Evolutionary conservation across 1,284 basidiomycete genomes (phyloP).

Genomic region (Tylopilus orsonianus): DNA sequence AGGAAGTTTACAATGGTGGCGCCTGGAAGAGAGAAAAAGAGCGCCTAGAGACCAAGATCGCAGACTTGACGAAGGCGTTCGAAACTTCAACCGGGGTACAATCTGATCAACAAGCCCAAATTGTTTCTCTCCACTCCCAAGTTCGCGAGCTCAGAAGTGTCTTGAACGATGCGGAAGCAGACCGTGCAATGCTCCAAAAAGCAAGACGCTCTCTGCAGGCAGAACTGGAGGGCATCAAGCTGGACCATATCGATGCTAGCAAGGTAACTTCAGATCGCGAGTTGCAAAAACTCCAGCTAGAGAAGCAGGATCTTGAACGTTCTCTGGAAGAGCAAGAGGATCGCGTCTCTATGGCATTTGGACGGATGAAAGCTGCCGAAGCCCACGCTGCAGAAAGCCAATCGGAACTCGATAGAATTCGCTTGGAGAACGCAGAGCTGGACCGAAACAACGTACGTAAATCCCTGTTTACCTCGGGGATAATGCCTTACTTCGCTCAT

Average conservation of each 20-base stretch:
- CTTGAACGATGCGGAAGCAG: slow-evolving; percentile 82
- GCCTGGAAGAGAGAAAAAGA: slow-evolving; percentile 88
- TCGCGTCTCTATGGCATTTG: slow-evolving; percentile 67
- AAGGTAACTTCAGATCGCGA: slow-evolving; percentile 74
- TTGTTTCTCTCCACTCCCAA: slow-evolving; percentile 80
- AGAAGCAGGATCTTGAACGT: slow-evolving; percentile 80
- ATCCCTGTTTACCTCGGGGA: slow-evolving; percentile 2
- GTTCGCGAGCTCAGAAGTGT: slow-evolving; percentile 79
- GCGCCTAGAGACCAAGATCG: slow-evolving; percentile 78
- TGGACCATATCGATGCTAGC: slow-evolving; percentile 69
- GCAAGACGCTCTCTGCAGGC: slow-evolving; percentile 79
- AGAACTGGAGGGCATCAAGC: slow-evolving; percentile 76
- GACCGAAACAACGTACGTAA: slow-evolving; percentile 72
- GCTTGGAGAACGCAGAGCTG: slow-evolving; percentile 76
- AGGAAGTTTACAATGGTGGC: slow-evolving; percentile 74
- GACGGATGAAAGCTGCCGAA: slow-evolving; percentile 81
- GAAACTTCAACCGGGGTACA: slow-evolving; percentile 73
- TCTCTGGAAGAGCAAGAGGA: slow-evolving; percentile 78
- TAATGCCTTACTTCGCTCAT: slow-evolving; percentile 7
- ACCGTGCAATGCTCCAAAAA: slow-evolving; percentile 75
- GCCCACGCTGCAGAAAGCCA: slow-evolving; percentile 72
- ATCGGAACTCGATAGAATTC: slow-evolving; percentile 68
- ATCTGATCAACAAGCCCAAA: slow-evolving; percentile 80
- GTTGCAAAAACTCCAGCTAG: slow-evolving; percentile 69
- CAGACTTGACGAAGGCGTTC: slow-evolving; percentile 74